Conservation (phyloP, 2,329 filamentous ascomycete species). For the Daldinia eschscholtzii region DNA sequence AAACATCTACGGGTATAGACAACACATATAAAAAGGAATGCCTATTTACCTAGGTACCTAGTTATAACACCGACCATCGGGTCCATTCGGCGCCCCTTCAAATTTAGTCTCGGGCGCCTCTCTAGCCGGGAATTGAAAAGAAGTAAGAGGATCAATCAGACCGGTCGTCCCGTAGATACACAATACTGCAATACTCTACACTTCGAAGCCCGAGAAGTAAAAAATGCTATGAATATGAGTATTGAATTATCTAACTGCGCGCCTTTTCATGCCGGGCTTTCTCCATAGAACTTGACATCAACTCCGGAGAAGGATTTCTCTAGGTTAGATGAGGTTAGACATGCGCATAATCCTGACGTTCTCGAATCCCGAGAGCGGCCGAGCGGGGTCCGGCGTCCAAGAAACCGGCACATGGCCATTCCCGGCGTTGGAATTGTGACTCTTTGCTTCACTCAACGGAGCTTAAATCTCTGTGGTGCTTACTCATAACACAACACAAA, state of each 20-base stretch:
- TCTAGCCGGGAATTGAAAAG: conserved; percentile 28
- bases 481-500: background rate
- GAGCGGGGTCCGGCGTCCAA: conserved; percentile 26
- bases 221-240: background rate
- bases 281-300: conserved; percentile 4
- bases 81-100: background rate
- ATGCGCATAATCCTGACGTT: conserved; percentile 14
- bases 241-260: conserved; percentile 18
- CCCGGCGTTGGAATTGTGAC: conserved; percentile 8
- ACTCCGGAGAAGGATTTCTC: background rate
- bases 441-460: conserved; percentile 21
- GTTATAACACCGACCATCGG: background rate
- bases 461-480: background rate
- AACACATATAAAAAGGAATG: background rate
- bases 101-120: conserved; percentile 18
- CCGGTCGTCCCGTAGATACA: background rate
- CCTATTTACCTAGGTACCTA: too few relatives aligned
- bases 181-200: background rate
- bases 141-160: background rate
- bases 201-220: conserved; percentile 38
- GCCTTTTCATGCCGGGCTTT: conserved; percentile 18
- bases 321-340: conserved; percentile 21
- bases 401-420: conserved; percentile 20
- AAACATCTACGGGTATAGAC: conserved; percentile 4
- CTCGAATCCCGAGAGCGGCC: conserved; percentile 26